Evolutionary conservation across 139 green algal species (phyloP).

Genomic region (Micromonas commoda): DNA sequence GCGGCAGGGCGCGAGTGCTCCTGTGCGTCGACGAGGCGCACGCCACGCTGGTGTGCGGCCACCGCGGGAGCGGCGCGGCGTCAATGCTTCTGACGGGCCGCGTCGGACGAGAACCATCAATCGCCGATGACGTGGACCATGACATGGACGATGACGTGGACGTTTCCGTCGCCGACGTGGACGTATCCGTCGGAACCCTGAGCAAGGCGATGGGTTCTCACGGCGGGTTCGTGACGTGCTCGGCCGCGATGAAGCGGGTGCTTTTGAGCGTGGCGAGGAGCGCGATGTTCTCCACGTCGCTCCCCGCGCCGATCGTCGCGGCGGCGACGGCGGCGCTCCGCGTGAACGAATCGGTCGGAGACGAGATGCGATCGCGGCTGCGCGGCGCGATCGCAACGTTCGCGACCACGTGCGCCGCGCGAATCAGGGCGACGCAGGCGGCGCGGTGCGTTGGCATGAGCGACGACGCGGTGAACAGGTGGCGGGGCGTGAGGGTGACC

Average conservation of each 20-base stretch:
- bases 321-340: constrained; percentile 26
- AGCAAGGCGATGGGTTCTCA: constrained; percentile 79
- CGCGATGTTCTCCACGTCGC: constrained; percentile 40
- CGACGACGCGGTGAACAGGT: too few relatives aligned
- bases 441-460: too few relatives aligned
- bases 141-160: constrained; percentile 56
- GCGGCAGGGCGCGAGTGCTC: constrained; percentile 59
- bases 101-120: too few relatives aligned
- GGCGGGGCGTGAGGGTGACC: too few relatives aligned
- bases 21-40: constrained; percentile 90
- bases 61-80: constrained; percentile 17
- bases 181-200: constrained; percentile 87
- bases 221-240: constrained; percentile 28
- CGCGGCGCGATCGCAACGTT: too few relatives aligned
- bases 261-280: constrained; percentile 24
- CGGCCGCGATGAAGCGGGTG: constrained; percentile 28
- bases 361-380: too few relatives aligned
- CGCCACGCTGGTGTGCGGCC: constrained; percentile 81
- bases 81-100: too few relatives aligned
- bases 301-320: constrained; percentile 33
- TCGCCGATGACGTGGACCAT: too few relatives aligned
- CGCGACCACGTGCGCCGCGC: too few relatives aligned
- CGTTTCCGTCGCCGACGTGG: constrained; percentile 55
- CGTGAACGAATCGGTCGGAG: background rate
- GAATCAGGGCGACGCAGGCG: too few relatives aligned